phyloP scores from a whole-genome alignment of 2,329 filamentous ascomycete species.

The Westerdykella ornata region DNA sequence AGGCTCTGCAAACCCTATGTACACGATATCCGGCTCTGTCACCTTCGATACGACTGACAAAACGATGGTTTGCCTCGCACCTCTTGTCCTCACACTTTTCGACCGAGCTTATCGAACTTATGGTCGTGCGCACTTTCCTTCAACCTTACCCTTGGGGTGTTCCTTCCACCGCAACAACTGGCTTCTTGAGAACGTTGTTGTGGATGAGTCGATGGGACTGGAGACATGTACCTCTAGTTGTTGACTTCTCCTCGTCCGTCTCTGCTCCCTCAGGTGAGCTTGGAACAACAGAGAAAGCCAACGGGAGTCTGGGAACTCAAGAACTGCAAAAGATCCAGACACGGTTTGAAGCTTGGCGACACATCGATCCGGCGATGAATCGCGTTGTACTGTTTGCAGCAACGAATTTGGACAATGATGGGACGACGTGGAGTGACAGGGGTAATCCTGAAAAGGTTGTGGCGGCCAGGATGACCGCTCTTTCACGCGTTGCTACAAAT shows the following conservation, averaged over 20 bases:
- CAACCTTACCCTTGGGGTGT: slow-evolving; percentile 72
- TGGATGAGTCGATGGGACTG: slow-evolving; percentile 89
- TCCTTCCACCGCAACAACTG: slow-evolving; percentile 70
- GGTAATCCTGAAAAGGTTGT: slow-evolving; percentile 69
- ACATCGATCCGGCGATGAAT: slow-evolving; percentile 83
- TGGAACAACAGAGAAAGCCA: slow-evolving; percentile 10
- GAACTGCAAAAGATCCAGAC: slow-evolving; percentile 59
- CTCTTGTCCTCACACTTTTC: slow-evolving; percentile 69
- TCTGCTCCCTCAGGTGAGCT: slow-evolving; percentile 5
- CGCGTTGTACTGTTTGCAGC: slow-evolving; percentile 73
- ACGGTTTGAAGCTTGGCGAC: slow-evolving; percentile 76
- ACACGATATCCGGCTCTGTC: slow-evolving; percentile 76
- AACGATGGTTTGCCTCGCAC: slow-evolving; percentile 83
- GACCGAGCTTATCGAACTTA: slow-evolving; percentile 76
- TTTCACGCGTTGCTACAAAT: slow-evolving; percentile 64
- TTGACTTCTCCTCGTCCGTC: slow-evolving; percentile 56
- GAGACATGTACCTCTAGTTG: slow-evolving; percentile 71
- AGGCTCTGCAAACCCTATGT: slow-evolving; percentile 71
- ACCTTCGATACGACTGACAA: slow-evolving; percentile 73
- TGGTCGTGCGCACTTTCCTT: slow-evolving; percentile 71
- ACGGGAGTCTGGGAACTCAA: slow-evolving; percentile 47
- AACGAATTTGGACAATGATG: slow-evolving; percentile 69
- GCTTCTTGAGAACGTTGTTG: slow-evolving; percentile 72
- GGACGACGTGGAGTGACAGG: slow-evolving; percentile 71
- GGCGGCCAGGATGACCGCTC: slow-evolving; percentile 71